Percentiles rank a stretch among this genome's conserved stretches.
These are phyloP conservation scores for Pichia pseudocactophila DNA, from an alignment of 805 yeast species.

Conservation along the genomic window DNA sequence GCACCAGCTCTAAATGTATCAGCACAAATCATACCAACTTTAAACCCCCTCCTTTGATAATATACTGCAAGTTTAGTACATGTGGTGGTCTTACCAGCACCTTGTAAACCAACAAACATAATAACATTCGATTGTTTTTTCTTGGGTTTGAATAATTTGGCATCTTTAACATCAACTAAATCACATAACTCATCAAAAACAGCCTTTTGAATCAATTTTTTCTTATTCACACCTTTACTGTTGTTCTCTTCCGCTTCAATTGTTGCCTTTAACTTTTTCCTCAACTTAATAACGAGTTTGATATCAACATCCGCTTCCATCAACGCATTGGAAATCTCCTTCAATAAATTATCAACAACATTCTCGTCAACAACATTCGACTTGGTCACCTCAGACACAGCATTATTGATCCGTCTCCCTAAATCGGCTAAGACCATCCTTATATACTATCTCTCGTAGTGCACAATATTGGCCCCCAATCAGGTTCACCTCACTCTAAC, in stretches of 20 bases:
- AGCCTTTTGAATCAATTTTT: slow-evolving; percentile 77
- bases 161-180: slow-evolving; percentile 61
- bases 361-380: slow-evolving; percentile 47
- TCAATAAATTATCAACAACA: slow-evolving; percentile 64
- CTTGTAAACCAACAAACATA: slow-evolving; percentile 98
- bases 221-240: slow-evolving; percentile 53
- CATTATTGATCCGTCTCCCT: slow-evolving; percentile 68
- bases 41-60: slow-evolving; percentile 87
- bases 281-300: slow-evolving; percentile 64
- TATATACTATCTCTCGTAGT: no score
- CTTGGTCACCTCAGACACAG: slow-evolving; percentile 55
- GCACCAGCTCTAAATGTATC: slow-evolving; percentile 99
- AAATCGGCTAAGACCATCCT: slow-evolving; percentile 71
- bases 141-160: slow-evolving; percentile 60
- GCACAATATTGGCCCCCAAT: neutral
- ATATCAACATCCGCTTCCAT: slow-evolving; percentile 93
- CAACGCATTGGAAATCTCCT: slow-evolving; percentile 83
- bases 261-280: slow-evolving; percentile 58
- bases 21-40: slow-evolving; percentile 95
- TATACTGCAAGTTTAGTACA: slow-evolving; percentile 95
- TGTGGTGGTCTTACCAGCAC: slow-evolving; percentile 97
- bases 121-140: slow-evolving; percentile 72
- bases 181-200: slow-evolving; percentile 88
- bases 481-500: no score
- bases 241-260: slow-evolving; percentile 45